Evolutionary conservation across 306 rosid genomes (phyloP), one percentile per base, ranked within the genome.

Genomic region (Ziziphus jujuba): DNA sequence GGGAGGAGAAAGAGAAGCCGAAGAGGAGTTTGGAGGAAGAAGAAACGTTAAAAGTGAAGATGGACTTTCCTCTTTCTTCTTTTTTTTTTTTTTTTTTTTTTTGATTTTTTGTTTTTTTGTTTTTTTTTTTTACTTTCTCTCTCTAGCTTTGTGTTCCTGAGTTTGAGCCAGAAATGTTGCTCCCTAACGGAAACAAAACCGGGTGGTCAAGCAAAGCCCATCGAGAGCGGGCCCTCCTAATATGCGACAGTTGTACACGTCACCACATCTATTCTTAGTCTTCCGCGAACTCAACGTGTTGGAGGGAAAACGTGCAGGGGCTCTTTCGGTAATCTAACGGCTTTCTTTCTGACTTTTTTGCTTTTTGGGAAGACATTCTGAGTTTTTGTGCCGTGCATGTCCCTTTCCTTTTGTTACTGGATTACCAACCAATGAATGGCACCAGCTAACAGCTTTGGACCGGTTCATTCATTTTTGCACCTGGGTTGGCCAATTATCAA

Each of bases 161-260:
- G 72, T 79, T 80, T 75, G 76, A 73, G 81, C 40, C 84, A 84
- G 80, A 73, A 77, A 65, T 70, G 82, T 69, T 72, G 59, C 31
- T 51, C 71, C 65, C 69, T 70, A 80, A 67, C 77, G 60, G 77
- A 69, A 73, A 74, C 56, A 65, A 48, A 63, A 64, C 50, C 58
- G 40, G 71, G 74, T 16, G 61, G 63, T 66, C 75, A 78, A 75
- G 80, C 84, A 45, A 60, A 8, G 22, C 21, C 83, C 81, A 62
- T 22, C 40, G 64, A 73, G 84, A 81, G 64, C 91, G 93, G 76
- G 88, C 75, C 87, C 78, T 84, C 45, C 84, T 76, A 73, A 76
- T 71, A 31, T 75, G 79, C 72, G 23, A 77, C 75, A 77, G 70
- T 55, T 78, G 82, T 67, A 76, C 92, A 82, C 76, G 77, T 79